Percentiles rank a stretch among this genome's conserved stretches.
Evolutionary conservation across 2,329 filamentous ascomycete genomes (phyloP).

Genomic region (Pleomassaria siparia): DNA sequence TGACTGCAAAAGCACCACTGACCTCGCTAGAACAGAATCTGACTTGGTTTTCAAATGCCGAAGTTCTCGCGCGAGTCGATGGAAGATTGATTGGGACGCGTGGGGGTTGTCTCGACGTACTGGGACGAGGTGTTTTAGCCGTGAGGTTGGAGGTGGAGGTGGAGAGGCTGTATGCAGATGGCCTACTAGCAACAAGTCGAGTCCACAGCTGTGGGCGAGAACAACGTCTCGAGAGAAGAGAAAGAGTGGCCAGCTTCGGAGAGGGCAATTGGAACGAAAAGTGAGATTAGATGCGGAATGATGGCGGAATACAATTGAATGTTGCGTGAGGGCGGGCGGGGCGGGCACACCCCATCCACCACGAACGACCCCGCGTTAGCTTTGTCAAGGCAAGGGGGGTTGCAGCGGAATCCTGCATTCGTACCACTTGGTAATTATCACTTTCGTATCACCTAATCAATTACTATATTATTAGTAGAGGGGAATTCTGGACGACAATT

Average conservation of each 20-base stretch:
- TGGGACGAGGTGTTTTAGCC: conserved; percentile 19
- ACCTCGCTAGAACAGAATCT: conserved; percentile 36
- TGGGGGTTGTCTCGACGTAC: conserved; percentile 21
- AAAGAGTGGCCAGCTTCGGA: conserved; percentile 36
- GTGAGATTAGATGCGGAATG: conserved; percentile 2
- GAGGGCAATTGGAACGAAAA: conserved; percentile 13
- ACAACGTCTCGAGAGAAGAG: conserved; percentile 35
- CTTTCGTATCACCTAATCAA: too few relatives aligned
- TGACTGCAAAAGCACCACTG: conserved; percentile 37
- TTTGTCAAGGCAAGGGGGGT: not conserved
- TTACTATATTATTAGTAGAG: too few relatives aligned
- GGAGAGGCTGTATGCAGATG: conserved; percentile 14
- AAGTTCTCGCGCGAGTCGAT: conserved; percentile 10
- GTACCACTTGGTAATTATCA: too few relatives aligned
- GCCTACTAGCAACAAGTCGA: conserved; percentile 18
- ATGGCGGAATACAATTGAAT: conserved; percentile 13
- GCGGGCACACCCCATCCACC: too few relatives aligned
- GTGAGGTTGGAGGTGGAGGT: conserved; percentile 11
- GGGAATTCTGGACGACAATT: too few relatives aligned
- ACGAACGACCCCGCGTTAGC: conserved; percentile 6
- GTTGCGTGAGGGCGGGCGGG: conserved; percentile 21
- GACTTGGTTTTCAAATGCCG: conserved; percentile 20
- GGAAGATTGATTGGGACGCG: conserved; percentile 18
- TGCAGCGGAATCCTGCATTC: too few relatives aligned
- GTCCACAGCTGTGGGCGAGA: conserved; percentile 34